Percentiles rank a stretch among this genome's conserved stretches.
These are phyloP conservation scores for Chytriomyces confervae DNA, from an alignment of 192 early-diverging fungal species.

Conservation along the genomic window DNA sequence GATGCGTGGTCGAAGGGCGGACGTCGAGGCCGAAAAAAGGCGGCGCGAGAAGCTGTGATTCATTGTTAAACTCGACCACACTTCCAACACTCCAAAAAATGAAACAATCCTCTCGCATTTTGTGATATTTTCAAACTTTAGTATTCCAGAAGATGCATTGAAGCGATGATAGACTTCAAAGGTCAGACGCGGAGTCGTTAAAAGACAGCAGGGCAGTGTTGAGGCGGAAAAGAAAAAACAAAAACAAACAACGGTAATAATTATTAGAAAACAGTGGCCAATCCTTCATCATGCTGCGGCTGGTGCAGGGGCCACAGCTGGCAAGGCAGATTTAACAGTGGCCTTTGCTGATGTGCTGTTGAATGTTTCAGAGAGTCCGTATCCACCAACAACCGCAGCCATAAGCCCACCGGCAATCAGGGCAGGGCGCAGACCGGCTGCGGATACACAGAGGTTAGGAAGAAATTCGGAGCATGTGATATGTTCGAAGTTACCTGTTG, in stretches of 20 bases:
- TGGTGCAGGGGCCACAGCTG: conserved; percentile 4
- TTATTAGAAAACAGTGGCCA: not conserved
- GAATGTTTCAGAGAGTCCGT: conserved; percentile 42
- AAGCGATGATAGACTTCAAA: too few species aligned
- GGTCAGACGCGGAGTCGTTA: not conserved
- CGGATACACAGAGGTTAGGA: conserved; percentile 1
- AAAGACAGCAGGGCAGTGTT: not conserved
- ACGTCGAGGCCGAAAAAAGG: not conserved
- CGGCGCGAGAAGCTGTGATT: not conserved
- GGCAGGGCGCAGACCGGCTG: conserved; percentile 58
- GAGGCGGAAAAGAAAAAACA: not conserved
- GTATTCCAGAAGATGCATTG: too few species aligned
- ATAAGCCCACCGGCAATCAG: conserved; percentile 53
- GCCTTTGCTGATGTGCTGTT: conserved; percentile 4
- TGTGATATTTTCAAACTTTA: too few species aligned
- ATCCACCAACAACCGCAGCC: conserved; percentile 48
- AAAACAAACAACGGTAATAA: not conserved
- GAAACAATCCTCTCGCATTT: too few species aligned
- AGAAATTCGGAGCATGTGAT: not conserved
- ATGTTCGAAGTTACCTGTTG: conserved; percentile 48
- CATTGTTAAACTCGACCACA: not conserved
- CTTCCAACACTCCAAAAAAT: not conserved
- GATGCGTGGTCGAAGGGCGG: conserved; percentile 41
- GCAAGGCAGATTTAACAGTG: conserved; percentile 4
- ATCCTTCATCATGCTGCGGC: not conserved